Evolutionary conservation across 495 filamentous ascomycete genomes (phyloP).

Genomic region (Lentithecium fluviatile): DNA sequence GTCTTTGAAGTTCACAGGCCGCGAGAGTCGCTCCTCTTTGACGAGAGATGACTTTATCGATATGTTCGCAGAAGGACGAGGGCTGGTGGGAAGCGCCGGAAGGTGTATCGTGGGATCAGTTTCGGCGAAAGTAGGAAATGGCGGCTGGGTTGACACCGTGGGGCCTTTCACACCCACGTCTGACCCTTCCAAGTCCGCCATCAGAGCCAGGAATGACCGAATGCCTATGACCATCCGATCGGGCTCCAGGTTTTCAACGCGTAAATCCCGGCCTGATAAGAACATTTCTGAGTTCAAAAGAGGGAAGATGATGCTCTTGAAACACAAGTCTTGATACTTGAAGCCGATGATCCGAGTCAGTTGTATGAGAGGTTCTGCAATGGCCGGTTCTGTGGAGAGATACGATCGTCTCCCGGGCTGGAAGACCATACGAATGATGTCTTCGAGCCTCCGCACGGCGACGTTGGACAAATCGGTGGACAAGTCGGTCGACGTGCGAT

Average conservation of each 20-base stretch:
- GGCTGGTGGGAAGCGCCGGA: slow-evolving; percentile 37
- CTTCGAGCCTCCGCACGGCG: slow-evolving; percentile 78
- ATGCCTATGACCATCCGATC: slow-evolving; percentile 97
- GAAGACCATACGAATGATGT: slow-evolving; percentile 77
- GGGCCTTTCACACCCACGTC: slow-evolving; percentile 41
- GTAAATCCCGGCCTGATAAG: slow-evolving; percentile 71
- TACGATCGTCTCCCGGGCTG: slow-evolving; percentile 74
- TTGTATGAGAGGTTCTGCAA: slow-evolving; percentile 86
- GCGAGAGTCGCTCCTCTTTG: slow-evolving; percentile 61
- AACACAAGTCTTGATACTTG: slow-evolving; percentile 89
- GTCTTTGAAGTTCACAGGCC: slow-evolving; percentile 69
- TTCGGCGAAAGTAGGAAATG: slow-evolving; percentile 61
- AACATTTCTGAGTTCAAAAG: slow-evolving; percentile 91
- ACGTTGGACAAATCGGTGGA: slow-evolving; percentile 64
- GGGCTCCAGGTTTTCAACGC: slow-evolving; percentile 89
- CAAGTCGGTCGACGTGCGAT: slow-evolving; percentile 68
- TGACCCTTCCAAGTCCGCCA: slow-evolving; percentile 88
- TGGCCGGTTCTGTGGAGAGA: slow-evolving; percentile 72
- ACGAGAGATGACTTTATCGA: slow-evolving; percentile 39
- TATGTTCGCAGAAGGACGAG: slow-evolving; percentile 39
- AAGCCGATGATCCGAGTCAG: slow-evolving; percentile 93
- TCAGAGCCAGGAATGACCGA: slow-evolving; percentile 83
- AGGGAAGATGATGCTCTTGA: slow-evolving; percentile 87
- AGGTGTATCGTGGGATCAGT: slow-evolving; percentile 34
- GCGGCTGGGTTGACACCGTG: slow-evolving; percentile 64